Conservation (phyloP, 2,329 filamentous ascomycete species). For the Monosporascus cannonballus region DNA sequence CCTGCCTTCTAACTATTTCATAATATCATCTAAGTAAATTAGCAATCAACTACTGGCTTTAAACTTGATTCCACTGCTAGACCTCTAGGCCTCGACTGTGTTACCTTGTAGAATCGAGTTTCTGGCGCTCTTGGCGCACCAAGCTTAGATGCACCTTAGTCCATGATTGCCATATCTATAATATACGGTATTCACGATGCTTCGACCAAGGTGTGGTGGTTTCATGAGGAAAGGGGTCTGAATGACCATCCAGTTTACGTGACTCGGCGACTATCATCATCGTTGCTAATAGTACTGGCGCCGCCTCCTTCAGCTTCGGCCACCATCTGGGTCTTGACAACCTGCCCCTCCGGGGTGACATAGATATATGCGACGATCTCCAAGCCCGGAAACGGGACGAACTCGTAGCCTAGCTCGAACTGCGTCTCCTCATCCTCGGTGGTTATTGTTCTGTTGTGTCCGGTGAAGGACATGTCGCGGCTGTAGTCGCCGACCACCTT, state of each 20-base stretch:
- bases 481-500: slow-evolving; percentile 42
- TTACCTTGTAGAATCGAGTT: no score
- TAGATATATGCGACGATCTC: slow-evolving; percentile 42
- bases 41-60: no score
- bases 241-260: no score
- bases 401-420: slow-evolving; percentile 47
- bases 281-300: slow-evolving; percentile 42
- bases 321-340: slow-evolving; percentile 45
- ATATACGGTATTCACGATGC: background rate
- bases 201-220: no score
- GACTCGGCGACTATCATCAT: slow-evolving; percentile 8
- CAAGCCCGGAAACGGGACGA: slow-evolving; percentile 43
- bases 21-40: no score
- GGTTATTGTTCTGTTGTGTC: slow-evolving; percentile 41
- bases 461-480: slow-evolving; percentile 48
- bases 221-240: no score
- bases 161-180: background rate
- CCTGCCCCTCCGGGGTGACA: slow-evolving; percentile 37
- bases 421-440: slow-evolving; percentile 35
- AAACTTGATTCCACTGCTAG: no score
- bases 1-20: no score
- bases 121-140: no score
- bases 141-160: background rate
- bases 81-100: no score
- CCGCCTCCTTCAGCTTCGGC: slow-evolving; percentile 48